Conservation (phyloP, 2,329 filamentous ascomycete species). For the Fusarium torulosum region DNA sequence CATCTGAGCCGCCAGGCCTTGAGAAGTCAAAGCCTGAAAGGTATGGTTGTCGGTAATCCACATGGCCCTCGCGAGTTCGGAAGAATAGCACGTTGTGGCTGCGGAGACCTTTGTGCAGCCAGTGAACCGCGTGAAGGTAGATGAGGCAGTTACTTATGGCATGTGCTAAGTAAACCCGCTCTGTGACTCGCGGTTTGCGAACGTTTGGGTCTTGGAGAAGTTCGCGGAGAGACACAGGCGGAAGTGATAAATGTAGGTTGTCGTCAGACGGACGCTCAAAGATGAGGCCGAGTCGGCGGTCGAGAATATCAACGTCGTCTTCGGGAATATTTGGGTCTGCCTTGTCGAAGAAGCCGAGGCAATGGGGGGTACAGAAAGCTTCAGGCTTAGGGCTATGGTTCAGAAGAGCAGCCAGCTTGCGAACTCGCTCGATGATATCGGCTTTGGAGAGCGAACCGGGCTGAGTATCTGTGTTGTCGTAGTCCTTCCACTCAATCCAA, state of each 20-base stretch:
- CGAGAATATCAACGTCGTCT: conserved; percentile 58
- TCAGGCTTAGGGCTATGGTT: conserved; percentile 62
- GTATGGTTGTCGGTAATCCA: conserved; percentile 58
- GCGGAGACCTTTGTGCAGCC: conserved; percentile 70
- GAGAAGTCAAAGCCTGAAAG: conserved; percentile 68
- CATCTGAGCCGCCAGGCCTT: conserved; percentile 62
- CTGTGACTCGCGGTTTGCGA: conserved; percentile 63
- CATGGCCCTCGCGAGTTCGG: conserved; percentile 45
- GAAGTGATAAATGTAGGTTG: conserved; percentile 51
- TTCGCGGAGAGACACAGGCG: conserved; percentile 62
- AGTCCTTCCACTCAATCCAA: conserved; percentile 66
- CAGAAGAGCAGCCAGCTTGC: conserved; percentile 62
- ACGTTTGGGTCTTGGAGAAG: conserved; percentile 55
- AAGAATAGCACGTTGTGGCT: conserved; percentile 68
- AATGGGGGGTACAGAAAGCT: conserved; percentile 63
- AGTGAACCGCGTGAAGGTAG: conserved; percentile 67
- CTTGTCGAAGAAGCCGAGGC: conserved; percentile 65
- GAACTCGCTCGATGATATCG: conserved; percentile 59
- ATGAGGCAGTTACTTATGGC: conserved; percentile 65
- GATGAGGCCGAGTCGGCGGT: conserved; percentile 64
- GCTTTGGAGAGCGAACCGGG: conserved; percentile 56
- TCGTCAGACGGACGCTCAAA: conserved; percentile 62
- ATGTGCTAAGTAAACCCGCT: conserved; percentile 64
- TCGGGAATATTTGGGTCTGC: conserved; percentile 50
- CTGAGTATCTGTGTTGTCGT: conserved; percentile 53